Conservation (phyloP, 768 basidiomycete species). For the Pholiota molesta region DNA sequence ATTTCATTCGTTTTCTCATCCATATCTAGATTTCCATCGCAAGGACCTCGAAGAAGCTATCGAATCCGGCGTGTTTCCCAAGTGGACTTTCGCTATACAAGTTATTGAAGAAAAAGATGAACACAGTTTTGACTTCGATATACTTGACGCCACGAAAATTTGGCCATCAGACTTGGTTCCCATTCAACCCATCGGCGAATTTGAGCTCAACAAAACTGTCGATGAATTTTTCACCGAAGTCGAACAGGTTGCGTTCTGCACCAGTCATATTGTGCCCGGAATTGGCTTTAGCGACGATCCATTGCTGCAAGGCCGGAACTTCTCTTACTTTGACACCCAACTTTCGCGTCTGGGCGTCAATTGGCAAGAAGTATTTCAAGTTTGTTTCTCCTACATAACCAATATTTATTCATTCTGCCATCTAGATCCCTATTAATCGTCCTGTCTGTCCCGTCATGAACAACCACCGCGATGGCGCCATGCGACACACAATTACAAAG, state of each 20-base stretch:
- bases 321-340: conserved; percentile 88
- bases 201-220: conserved; percentile 63
- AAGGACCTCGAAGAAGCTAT: conserved; percentile 89
- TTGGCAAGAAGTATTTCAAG: conserved; percentile 59
- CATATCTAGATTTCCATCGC: conserved; percentile 71
- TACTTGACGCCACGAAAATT: conserved; percentile 85
- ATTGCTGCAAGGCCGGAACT: conserved; percentile 82
- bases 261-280: conserved; percentile 66
- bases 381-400: neutral
- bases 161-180: conserved; percentile 86
- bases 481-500: conserved; percentile 59
- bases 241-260: conserved; percentile 91
- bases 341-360: conserved; percentile 80
- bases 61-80: conserved; percentile 65
- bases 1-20: neutral
- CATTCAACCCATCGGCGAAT: conserved; percentile 74
- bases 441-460: conserved; percentile 78
- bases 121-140: conserved; percentile 85
- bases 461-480: conserved; percentile 63
- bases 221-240: conserved; percentile 86
- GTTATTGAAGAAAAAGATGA: conserved; percentile 69
- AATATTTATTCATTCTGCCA: conserved; percentile 4
- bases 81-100: conserved; percentile 82
- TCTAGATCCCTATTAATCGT: conserved; percentile 78
- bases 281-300: conserved; percentile 80